These are phyloP conservation scores for Cutaneotrichosporon sp. DNA, from an alignment of 1,284 basidiomycete species.

Conservation along the genomic window DNA sequence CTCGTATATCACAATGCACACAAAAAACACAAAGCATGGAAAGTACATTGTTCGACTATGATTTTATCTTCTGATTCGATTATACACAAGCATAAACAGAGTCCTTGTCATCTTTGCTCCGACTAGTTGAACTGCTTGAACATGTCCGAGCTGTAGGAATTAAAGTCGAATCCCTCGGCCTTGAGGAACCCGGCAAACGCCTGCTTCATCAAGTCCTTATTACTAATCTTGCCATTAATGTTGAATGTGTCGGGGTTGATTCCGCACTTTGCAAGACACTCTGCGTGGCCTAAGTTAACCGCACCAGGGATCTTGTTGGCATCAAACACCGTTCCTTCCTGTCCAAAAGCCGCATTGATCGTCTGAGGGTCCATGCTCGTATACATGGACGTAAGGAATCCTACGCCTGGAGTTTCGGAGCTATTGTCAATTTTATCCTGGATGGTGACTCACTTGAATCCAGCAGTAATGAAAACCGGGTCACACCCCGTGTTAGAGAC, in stretches of 20 bases:
- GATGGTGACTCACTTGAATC: background rate
- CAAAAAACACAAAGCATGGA: no score
- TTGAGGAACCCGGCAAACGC: slow-evolving; percentile 1
- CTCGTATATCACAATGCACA: no score
- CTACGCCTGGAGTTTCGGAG: slow-evolving; percentile 1
- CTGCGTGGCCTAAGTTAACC: background rate
- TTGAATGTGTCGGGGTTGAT: background rate
- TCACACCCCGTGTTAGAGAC: slow-evolving; percentile 4
- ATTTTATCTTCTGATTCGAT: no score
- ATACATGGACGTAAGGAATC: slow-evolving; percentile 1
- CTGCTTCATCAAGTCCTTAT: background rate
- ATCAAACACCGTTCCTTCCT: background rate
- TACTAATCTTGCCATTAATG: slow-evolving; percentile 1
- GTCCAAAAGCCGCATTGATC: background rate
- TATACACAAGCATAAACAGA: no score
- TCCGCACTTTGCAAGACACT: background rate
- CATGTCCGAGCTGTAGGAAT: background rate
- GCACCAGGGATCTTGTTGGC: background rate
- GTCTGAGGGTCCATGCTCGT: background rate
- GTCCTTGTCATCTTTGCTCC: no score
- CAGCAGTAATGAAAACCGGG: background rate
- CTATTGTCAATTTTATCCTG: background rate
- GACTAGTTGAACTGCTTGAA: background rate
- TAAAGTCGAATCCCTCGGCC: background rate
- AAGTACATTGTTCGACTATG: no score